phyloP scores from a whole-genome alignment of 2,329 filamentous ascomycete genomes.

The Claviceps arundinis region DNA sequence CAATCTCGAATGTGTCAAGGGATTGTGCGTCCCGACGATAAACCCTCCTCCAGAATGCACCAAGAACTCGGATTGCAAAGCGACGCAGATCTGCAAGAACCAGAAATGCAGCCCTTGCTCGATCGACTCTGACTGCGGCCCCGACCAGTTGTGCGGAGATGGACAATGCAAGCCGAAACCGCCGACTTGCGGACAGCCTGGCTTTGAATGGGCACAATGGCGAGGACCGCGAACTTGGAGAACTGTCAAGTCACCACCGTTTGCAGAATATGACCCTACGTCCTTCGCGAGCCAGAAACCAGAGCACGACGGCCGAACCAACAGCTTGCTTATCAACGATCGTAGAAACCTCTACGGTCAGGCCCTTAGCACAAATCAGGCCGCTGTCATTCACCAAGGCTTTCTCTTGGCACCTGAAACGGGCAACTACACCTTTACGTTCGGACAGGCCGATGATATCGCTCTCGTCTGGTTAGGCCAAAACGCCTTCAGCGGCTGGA shows the following conservation, averaged over 20 bases:
- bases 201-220: constrained; percentile 8
- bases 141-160: constrained; percentile 3
- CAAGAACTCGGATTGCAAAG: constrained; percentile 7
- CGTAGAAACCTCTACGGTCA: constrained; percentile 3
- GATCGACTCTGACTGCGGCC: constrained; percentile 3
- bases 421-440: constrained; percentile 7
- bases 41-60: constrained; percentile 4
- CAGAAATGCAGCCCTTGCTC: constrained; percentile 6
- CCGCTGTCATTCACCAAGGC: constrained; percentile 7
- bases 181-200: constrained; percentile 7
- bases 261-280: constrained; percentile 6
- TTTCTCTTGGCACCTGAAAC: constrained; percentile 7
- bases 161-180: constrained; percentile 6
- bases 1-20: constrained; percentile 3
- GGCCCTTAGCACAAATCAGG: constrained; percentile 3
- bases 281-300: constrained; percentile 3
- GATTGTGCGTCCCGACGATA: constrained; percentile 3
- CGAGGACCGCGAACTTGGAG: constrained; percentile 5
- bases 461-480: constrained; percentile 6
- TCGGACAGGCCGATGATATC: constrained; percentile 8
- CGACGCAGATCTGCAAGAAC: constrained; percentile 5
- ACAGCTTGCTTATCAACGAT: constrained; percentile 6
- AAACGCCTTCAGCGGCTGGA: constrained; percentile 7
- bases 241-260: constrained; percentile 7
- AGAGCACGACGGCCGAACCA: constrained; percentile 5